Base-by-base conservation (phyloP, 352 stramenopile genomes). In the Phytophthora capsici region DNA sequence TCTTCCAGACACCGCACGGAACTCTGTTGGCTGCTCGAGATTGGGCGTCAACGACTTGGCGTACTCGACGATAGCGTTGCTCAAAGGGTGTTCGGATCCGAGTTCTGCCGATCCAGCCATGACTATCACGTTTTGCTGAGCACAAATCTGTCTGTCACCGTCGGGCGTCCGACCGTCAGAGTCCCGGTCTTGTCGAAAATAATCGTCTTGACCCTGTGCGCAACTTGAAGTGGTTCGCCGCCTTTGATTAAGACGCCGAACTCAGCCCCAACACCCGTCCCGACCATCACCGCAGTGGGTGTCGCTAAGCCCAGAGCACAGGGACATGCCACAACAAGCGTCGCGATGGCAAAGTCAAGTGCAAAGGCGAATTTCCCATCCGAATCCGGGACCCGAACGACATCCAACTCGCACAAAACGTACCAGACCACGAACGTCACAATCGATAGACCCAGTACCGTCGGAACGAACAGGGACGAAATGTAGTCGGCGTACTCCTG, bases 121-220 rank as follows among this genome's bases (percentile, higher is more conserved):
- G 50, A 76, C 78, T 50, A 95, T 88, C 13, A 97, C n/a, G 66
- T 74, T 37, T 78, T 83, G 54, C 54, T 88, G 45, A 90, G 48
- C 20, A 92, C 73, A 9, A 91, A 69, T 19, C 90, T 73, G 54
- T 96, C 76, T 46, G 81, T 90, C 43, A 98, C 87, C 5, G 78
- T 70, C 0, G 95, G 95, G 32, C 91, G 79, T 6, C 96, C 96
- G 10, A 89, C 77, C 1, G 96, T 99, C 16, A 99, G 63, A 4
- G 97, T 99, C 0, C 98, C 98, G 0, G 98, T 99, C 84, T 99
- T 99, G 79, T 99, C 98, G 75, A 99, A 99, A 22, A 99, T 67
- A 41, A 99, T 91, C 32, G 90, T 91, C 49, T 96, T 88, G 22
- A 99, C 86, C 43, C 92, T 93, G 57, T 96, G 85, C 1, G 89